Evolutionary conservation across 352 stramenopile genomes (phyloP), one percentile per base, ranked within the genome.

Genomic region (Phytophthora kernoviae): DNA sequence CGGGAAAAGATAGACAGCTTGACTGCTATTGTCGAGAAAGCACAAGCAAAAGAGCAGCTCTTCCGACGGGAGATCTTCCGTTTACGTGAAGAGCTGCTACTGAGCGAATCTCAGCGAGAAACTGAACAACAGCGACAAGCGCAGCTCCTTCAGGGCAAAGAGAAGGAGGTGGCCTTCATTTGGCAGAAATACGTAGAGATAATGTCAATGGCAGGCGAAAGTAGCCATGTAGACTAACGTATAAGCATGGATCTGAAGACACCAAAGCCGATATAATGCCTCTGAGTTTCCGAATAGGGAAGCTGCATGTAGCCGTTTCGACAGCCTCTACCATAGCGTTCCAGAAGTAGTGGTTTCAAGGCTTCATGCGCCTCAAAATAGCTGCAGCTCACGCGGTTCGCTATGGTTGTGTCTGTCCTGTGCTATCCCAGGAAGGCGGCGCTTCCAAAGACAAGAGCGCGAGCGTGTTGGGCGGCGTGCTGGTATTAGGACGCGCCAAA

Each of bases 161-260:
- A 87, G 27, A 87, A 83, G 41, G 77, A 91, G 20, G 70, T 88
- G 40, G 67, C 68, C n/a, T 87, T 86, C 54, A 75, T 91, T 55
- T 91, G 81, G 81, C 72, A 84, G 42, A 87, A 86, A 65, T 89
- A 87, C 46, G 67, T 84, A 17, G 68, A 87, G 2, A 41, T 68
- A 5, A 66, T 84, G 58, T 51, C 60, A 26, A 15, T 75, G 21
- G 18, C 33, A 32, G 59, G 65, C 5, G 40, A 42, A 5, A 45
- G 27, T 18, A 48, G 6, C 24, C 27, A 44, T 26, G 20, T 21
- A 41, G n/a, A 1, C 15, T 40, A 10, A 20, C 24, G 24, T 7
- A 6, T 30, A 30, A 30, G 24, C 24, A 30, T 6, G n/a, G 24
- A 30, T 30, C 3, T 30, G 24, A 30, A 30, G 24, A 30, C 24